phyloP scores from a whole-genome alignment of 306 rosid genomes.

The Cucumis hystrix region DNA sequence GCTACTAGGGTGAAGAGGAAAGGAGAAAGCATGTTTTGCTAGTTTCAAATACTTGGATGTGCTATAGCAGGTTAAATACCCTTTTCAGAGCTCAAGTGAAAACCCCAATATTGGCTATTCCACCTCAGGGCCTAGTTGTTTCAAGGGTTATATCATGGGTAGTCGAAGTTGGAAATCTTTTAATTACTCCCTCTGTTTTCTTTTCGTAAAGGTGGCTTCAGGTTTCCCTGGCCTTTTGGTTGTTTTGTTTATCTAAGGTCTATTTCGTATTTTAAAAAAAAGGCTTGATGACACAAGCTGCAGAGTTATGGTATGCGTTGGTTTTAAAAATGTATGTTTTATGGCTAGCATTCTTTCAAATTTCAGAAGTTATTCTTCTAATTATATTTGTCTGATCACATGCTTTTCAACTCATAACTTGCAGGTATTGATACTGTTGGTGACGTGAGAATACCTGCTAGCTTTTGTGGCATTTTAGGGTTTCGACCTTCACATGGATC shows the following conservation, averaged over 20 bases:
- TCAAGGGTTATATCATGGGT: background rate
- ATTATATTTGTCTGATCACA: background rate
- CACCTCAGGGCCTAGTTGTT: background rate
- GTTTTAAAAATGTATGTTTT: background rate
- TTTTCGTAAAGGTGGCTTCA: background rate
- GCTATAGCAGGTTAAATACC: background rate
- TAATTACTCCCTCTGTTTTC: background rate
- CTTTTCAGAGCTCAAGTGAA: background rate
- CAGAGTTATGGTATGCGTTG: background rate
- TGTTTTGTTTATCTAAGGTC: background rate
- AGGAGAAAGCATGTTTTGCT: background rate
- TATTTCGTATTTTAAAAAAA: background rate
- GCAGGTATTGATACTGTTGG: slow-evolving; percentile 90
- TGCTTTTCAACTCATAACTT: background rate
- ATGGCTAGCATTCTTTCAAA: background rate
- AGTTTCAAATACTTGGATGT: background rate
- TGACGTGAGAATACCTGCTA: slow-evolving; percentile 92
- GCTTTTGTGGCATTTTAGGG: slow-evolving; percentile 78
- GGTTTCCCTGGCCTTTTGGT: background rate
- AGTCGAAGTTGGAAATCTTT: background rate
- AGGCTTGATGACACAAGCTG: background rate
- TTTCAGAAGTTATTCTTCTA: background rate
- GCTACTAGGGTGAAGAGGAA: background rate
- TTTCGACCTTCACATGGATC: slow-evolving; percentile 93
- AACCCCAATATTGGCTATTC: background rate